phyloP scores from a whole-genome alignment of 2,329 filamentous ascomycete genomes.

The Stachybotrys elegans region DNA sequence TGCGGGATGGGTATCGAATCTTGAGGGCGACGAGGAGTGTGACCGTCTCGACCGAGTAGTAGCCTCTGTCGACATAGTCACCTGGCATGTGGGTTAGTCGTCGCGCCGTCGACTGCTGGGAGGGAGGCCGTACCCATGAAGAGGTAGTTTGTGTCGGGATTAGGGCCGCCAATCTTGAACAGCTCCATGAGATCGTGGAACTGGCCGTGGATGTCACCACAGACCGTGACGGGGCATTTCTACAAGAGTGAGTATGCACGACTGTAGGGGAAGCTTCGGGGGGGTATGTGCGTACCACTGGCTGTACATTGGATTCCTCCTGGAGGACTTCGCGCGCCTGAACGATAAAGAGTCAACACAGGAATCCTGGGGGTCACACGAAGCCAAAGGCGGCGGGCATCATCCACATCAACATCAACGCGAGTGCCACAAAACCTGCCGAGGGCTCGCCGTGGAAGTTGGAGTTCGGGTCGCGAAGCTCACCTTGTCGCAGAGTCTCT shows the following conservation, averaged over 20 bases:
- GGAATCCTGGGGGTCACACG: too few species aligned
- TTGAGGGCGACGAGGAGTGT: conserved; percentile 93
- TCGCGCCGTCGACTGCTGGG: neutral
- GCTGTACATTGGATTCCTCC: conserved; percentile 97
- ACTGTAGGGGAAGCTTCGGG: conserved; percentile 9
- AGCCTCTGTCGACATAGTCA: conserved; percentile 96
- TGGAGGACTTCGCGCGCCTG: conserved; percentile 94
- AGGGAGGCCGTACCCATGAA: conserved; percentile 75
- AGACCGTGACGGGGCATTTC: conserved; percentile 99
- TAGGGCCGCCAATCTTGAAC: conserved; percentile 97
- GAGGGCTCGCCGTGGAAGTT: neutral
- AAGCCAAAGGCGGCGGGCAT: conserved; percentile 9
- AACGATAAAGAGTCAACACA: conserved; percentile 26
- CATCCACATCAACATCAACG: conserved; percentile 1
- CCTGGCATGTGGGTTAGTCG: conserved; percentile 43
- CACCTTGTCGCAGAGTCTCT: conserved; percentile 97
- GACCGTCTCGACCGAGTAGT: conserved; percentile 97
- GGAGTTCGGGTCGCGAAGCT: conserved; percentile 15
- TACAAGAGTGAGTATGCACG: conserved; percentile 32
- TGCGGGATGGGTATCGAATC: conserved; percentile 94
- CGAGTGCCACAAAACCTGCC: too few species aligned
- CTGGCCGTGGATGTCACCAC: conserved; percentile 98
- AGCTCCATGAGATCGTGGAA: conserved; percentile 99
- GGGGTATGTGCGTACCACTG: conserved; percentile 66
- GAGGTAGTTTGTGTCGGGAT: conserved; percentile 97